phyloP scores from a whole-genome alignment of 2,329 filamentous ascomycete species.

The Esteya vermicola region DNA sequence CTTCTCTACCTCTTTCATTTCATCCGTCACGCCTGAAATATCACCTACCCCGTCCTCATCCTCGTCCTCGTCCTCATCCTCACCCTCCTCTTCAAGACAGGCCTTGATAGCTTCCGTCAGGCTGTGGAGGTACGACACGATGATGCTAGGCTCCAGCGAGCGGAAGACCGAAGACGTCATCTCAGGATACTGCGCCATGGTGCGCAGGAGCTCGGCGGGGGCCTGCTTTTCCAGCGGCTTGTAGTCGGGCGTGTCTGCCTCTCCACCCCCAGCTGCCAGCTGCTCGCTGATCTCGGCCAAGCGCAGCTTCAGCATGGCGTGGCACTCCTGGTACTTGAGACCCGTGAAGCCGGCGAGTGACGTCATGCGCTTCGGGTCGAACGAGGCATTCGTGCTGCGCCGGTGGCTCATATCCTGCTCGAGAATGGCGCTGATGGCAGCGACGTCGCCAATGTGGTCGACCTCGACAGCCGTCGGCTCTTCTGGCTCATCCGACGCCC shows the following conservation, averaged over 20 bases:
- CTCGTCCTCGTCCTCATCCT: conserved; percentile 17
- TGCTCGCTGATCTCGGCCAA: conserved; percentile 11
- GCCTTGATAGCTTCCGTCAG: conserved; percentile 3
- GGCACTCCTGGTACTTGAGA: conserved; percentile 58
- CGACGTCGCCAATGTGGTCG: neutral
- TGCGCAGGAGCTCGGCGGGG: conserved; percentile 43
- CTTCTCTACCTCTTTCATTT: neutral
- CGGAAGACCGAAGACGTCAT: conserved; percentile 47
- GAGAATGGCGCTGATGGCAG: conserved; percentile 48
- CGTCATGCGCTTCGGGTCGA: conserved; percentile 59
- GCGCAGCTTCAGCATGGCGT: conserved; percentile 43
- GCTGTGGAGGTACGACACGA: conserved; percentile 33
- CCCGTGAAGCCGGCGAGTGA: conserved; percentile 63
- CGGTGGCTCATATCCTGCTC: conserved; percentile 63
- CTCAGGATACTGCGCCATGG: conserved; percentile 51
- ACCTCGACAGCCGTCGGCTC: neutral
- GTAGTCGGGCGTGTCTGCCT: conserved; percentile 7
- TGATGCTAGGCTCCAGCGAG: conserved; percentile 54
- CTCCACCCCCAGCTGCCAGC: conserved; percentile 1
- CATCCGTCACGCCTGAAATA: neutral
- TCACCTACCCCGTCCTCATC: neutral
- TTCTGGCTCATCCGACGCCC: neutral
- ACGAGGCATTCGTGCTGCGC: conserved; percentile 35
- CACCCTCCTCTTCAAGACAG: conserved; percentile 20
- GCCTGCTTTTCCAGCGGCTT: conserved; percentile 21